phyloP scores from a whole-genome alignment of 768 basidiomycete species.

The Cantharellus cinnabarinus region DNA sequence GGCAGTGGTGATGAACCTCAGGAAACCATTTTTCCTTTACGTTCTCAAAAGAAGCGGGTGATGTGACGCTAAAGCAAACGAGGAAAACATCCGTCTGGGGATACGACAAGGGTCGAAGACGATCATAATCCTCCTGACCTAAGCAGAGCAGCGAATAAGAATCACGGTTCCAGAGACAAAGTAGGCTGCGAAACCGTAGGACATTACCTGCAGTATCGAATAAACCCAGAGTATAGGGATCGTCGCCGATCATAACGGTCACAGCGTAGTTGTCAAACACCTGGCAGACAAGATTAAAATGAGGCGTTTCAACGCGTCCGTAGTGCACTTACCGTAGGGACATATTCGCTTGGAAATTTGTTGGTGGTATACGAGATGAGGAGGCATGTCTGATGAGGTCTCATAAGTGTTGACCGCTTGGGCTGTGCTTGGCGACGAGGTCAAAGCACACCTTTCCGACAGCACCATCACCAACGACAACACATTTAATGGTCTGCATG shows the following conservation, averaged over 20 bases:
- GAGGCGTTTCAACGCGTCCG: conserved; percentile 11
- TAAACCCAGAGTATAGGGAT: conserved; percentile 92
- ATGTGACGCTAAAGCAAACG: conserved; percentile 98
- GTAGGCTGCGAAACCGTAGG: neutral
- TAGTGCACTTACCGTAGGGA: conserved; percentile 62
- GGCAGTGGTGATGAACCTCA: conserved; percentile 98
- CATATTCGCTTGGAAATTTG: conserved; percentile 98
- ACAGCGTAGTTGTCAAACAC: conserved; percentile 97
- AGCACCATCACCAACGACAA: conserved; percentile 94
- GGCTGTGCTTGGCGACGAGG: neutral
- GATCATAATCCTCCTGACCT: conserved; percentile 99
- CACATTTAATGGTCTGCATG: conserved; percentile 97
- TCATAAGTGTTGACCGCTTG: neutral
- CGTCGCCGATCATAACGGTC: conserved; percentile 99
- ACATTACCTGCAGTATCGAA: conserved; percentile 94
- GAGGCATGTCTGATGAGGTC: conserved; percentile 54
- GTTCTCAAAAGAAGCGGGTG: conserved; percentile 97
- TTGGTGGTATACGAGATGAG: conserved; percentile 95
- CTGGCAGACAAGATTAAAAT: conserved; percentile 21
- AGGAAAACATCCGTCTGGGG: conserved; percentile 99
- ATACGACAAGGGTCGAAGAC: conserved; percentile 95
- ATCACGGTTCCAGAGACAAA: neutral
- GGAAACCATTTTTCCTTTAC: conserved; percentile 99
- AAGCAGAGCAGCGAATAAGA: conserved; percentile 1
- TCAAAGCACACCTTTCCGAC: conserved; percentile 68